Percentiles rank a stretch among this genome's conserved stretches.
Evolutionary conservation across 768 basidiomycete genomes (phyloP).

Genomic region (Amanita exitialis): DNA sequence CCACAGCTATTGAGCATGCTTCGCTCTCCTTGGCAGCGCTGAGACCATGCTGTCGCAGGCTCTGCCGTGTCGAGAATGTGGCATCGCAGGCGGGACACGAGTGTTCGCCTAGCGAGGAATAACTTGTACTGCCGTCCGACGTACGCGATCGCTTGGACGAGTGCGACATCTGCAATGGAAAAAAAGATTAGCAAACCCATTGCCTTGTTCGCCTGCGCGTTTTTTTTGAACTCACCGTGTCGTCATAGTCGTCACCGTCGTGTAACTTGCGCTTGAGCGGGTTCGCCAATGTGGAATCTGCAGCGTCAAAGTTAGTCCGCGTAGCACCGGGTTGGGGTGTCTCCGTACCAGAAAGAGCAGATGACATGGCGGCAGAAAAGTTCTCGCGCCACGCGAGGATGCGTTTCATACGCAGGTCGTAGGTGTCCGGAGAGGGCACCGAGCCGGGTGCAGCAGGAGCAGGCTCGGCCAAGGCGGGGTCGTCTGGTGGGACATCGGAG

Average conservation of each 20-base stretch:
- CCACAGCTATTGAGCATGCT: slow-evolving; percentile 65
- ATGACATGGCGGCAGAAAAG: slow-evolving; percentile 33
- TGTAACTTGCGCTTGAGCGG: slow-evolving; percentile 44
- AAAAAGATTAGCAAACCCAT: slow-evolving; percentile 7
- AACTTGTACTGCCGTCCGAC: slow-evolving; percentile 15
- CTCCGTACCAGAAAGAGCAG: slow-evolving; percentile 29
- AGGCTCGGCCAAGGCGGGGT: slow-evolving; percentile 20
- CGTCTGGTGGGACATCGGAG: slow-evolving; percentile 37
- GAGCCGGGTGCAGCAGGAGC: slow-evolving; percentile 9
- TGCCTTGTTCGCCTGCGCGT: neutral
- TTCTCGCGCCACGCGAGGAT: slow-evolving; percentile 65
- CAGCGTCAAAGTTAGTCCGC: neutral
- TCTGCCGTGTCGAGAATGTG: slow-evolving; percentile 47
- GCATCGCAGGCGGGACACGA: slow-evolving; percentile 72
- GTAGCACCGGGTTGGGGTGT: slow-evolving; percentile 7
- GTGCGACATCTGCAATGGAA: slow-evolving; percentile 32
- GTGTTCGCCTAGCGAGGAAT: slow-evolving; percentile 32
- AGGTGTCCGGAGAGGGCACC: slow-evolving; percentile 32
- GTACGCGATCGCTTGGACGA: slow-evolving; percentile 49
- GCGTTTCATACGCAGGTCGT: slow-evolving; percentile 47
- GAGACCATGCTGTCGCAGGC: slow-evolving; percentile 52
- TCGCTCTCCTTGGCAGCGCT: slow-evolving; percentile 40
- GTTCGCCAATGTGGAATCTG: slow-evolving; percentile 21
- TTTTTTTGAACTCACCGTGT: slow-evolving; percentile 18
- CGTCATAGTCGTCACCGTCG: slow-evolving; percentile 29